Percentiles rank a stretch among this genome's conserved stretches.
These are phyloP conservation scores for Sextonia rubra DNA, from an alignment of 164 flowering plant genomes.

Conservation along the genomic window DNA sequence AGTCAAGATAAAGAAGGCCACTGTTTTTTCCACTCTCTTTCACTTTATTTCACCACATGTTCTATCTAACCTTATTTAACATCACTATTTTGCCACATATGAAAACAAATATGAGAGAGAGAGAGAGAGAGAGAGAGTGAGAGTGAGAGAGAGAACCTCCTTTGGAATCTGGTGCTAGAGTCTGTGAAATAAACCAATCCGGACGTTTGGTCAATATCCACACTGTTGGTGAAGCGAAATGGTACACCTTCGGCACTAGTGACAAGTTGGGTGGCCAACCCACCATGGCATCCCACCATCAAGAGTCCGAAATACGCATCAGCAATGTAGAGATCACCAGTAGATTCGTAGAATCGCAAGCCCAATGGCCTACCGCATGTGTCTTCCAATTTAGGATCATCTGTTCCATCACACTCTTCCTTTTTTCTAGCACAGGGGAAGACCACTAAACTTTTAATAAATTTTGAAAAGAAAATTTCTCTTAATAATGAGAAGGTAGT, in stretches of 20 bases:
- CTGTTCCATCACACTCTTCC: constrained; percentile 15
- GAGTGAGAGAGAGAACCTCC: constrained; percentile 26
- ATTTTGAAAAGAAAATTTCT: neutral
- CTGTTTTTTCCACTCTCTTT: too few relatives aligned
- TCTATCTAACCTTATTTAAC: too few relatives aligned
- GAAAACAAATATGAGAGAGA: too few relatives aligned
- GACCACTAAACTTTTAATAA: too few relatives aligned
- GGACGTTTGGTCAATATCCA: constrained; percentile 29
- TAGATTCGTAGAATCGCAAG: constrained; percentile 18
- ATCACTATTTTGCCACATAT: too few relatives aligned
- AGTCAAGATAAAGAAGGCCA: too few relatives aligned
- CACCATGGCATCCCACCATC: constrained; percentile 26
- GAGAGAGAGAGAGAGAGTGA: neutral
- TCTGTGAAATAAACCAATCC: constrained; percentile 44
- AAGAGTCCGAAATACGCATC: constrained; percentile 34
- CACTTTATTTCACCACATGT: too few relatives aligned
- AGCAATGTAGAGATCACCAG: constrained; percentile 30
- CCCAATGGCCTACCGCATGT: constrained; percentile 38
- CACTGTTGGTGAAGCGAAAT: constrained; percentile 21
- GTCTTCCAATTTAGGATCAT: neutral
- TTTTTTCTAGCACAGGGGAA: neutral
- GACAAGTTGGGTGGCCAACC: constrained; percentile 10
- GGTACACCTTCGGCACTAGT: constrained; percentile 11
- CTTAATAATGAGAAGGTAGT: neutral
- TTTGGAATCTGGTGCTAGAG: constrained; percentile 28